Evolutionary conservation across 2,329 filamentous ascomycete species (phyloP).

Genomic region (Ceratocystiopsis minuta): DNA sequence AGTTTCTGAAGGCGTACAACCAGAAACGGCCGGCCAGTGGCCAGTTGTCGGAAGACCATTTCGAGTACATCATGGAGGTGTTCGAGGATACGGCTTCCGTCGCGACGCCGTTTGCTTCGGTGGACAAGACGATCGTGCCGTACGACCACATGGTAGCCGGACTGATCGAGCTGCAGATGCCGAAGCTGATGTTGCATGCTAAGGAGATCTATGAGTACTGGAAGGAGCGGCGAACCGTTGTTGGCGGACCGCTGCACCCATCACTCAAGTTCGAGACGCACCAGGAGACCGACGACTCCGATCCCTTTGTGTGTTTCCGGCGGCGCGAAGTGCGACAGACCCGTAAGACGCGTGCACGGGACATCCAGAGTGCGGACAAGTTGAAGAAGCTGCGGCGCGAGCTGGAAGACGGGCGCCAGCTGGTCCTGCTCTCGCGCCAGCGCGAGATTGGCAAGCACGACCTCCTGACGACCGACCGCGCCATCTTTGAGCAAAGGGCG

Average conservation of each 20-base stretch:
- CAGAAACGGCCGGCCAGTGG: constrained; percentile 45
- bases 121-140: constrained; percentile 71
- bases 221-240: constrained; percentile 50
- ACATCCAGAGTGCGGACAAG: constrained; percentile 88
- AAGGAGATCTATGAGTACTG: constrained; percentile 82
- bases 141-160: constrained; percentile 60
- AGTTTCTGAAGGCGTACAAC: constrained; percentile 71
- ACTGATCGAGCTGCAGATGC: constrained; percentile 32
- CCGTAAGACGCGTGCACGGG: constrained; percentile 82
- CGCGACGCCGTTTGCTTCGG: constrained; percentile 73
- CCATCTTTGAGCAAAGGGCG: constrained; percentile 66
- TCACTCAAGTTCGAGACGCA: constrained; percentile 85
- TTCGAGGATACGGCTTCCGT: constrained; percentile 75
- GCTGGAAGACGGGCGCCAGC: constrained; percentile 69
- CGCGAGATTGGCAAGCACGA: constrained; percentile 69
- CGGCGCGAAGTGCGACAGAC: constrained; percentile 86
- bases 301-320: constrained; percentile 96
- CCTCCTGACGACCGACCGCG: constrained; percentile 53
- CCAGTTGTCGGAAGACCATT: constrained; percentile 72
- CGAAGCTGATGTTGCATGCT: constrained; percentile 37
- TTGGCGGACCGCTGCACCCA: constrained; percentile 57
- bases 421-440: constrained; percentile 60
- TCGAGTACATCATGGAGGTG: constrained; percentile 86
- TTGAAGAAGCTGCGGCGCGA: constrained; percentile 81
- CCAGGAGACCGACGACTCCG: constrained; percentile 83